Base-by-base conservation (phyloP, 345 rosid genomes). In the Nephelium lappaceum region DNA sequence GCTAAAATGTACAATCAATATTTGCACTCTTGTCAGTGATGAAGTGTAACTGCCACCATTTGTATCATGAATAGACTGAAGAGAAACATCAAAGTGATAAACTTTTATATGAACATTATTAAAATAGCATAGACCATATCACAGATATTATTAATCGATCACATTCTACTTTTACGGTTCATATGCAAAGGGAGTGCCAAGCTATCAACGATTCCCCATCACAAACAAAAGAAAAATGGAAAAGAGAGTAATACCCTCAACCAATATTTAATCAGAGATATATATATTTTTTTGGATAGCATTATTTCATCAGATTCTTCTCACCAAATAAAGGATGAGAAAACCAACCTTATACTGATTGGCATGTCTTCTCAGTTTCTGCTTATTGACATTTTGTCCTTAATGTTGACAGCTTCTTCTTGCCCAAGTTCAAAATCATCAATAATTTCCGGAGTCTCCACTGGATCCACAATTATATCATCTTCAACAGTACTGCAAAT, bases 351-450 rank as follows among this genome's bases (percentile, higher is more conserved):
- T 90, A 81, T 92, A 92, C 51, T 88, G 98, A 84, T 84, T 90
- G 21, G 87, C 76, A 21, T 98, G 87, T 81, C 95, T 87, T 83
- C 83, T 87, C 75, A 95, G 66, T 81, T 93, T 95, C 83, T 87
- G 95, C 81, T 93, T 89, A 75, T 93, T 95, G 73, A 90, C 91
- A 21, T 92, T 77, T 92, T 93, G 72, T 95, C 98, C 87, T 95
- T 88, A 63, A 91, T 87, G 76, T 92, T 95, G 5, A 93, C 90
- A 74, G 87, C 91, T 90, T 95, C 98, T 79, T 91, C 94, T 83
- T 89, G 92, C n/a, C 98, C 97, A 69, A 92, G 83, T 82, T 94
- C 95, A 85, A 94, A 92, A 74, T 93, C 98, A 83, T 96, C 99
- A 63, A 93, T 67, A 74, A 93, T 85, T 84, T 93, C 99, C 0